Percentiles rank a stretch among this genome's conserved stretches.
phyloP scores from a whole-genome alignment of 2,329 filamentous ascomycete species.

The Aspergillus chevalieri region DNA sequence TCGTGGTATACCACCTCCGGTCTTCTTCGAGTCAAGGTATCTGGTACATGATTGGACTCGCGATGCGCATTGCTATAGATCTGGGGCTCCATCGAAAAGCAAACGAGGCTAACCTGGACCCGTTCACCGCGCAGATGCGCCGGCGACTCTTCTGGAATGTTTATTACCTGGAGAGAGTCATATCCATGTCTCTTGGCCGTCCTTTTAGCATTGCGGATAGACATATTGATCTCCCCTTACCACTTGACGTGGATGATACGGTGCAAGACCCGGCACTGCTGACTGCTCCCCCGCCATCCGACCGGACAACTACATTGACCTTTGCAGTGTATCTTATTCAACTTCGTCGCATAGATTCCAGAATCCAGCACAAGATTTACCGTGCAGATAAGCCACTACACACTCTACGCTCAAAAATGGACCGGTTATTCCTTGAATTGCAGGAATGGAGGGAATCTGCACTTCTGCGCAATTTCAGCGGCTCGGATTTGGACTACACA shows the following conservation, averaged over 20 bases:
- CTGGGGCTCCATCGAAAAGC: constrained; percentile 47
- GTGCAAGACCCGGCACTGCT: constrained; percentile 33
- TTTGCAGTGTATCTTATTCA: constrained; percentile 42
- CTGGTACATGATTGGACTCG: constrained; percentile 51
- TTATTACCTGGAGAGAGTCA: constrained; percentile 46
- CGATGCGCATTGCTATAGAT: constrained; percentile 50
- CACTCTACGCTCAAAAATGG: constrained; percentile 44
- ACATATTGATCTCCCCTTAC: constrained; percentile 47
- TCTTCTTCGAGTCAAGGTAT: constrained; percentile 47
- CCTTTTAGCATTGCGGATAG: constrained; percentile 48
- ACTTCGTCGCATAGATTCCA: constrained; percentile 44
- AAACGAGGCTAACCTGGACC: constrained; percentile 38
- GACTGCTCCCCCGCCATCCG: constrained; percentile 21
- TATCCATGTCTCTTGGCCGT: constrained; percentile 47
- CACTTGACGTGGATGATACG: constrained; percentile 40
- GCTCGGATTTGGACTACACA: constrained; percentile 42
- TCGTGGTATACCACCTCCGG: constrained; percentile 48
- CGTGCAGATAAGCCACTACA: constrained; percentile 43
- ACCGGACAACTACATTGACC: constrained; percentile 33
- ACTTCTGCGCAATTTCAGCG: constrained; percentile 22
- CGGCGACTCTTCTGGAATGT: constrained; percentile 49
- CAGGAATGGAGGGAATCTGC: constrained; percentile 43
- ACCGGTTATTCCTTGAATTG: constrained; percentile 40
- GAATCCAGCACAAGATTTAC: constrained; percentile 49
- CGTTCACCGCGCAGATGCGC: constrained; percentile 40